Evolutionary conservation across 805 yeast genomes (phyloP), one percentile per base, ranked within the genome.

Genomic region (Danielia reshetovae): DNA sequence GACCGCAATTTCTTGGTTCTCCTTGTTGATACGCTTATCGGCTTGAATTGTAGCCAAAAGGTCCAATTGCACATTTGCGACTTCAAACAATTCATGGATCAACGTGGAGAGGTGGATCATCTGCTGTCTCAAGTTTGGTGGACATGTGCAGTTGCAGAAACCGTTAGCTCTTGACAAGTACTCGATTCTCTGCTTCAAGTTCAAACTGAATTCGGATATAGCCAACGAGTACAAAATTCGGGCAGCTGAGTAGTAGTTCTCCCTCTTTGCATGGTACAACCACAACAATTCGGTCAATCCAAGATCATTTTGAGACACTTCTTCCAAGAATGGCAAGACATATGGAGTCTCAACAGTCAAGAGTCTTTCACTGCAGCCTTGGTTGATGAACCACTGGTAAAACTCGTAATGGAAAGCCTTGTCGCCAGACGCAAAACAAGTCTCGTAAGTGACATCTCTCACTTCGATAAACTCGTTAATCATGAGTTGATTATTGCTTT

Each of bases 81-180:
- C 93, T 28, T 85, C 93, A 49, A 88, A 76, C 33, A 85, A 74
- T 51, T 88, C 95, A 45, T 79, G 82, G 24, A 89, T 82, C 48
- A 74, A 67, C 8, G 78, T 68, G 1, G 86, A 72, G 38, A 90
- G 65, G 48, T 77, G 79, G 18, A 81, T 76, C 74, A 87, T 81
- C 41, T 79, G 78, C 49, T 85, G 94, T 46, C 90, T 74, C 51
- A 81, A 71, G 39, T 72, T 75, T 19, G 90, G 85, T 17, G 90
- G 83, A 42, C 88, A 78, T 29, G 75, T 79, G 57, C 95, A 83
- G 53, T 86, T 85, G 57, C 95, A 84, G 65, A 86, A 88, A 3
- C 96, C 96, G 57, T 83, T 84, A 1, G 97, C 97, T 46, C 97
- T 74, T 1, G 97, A 85, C 35, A 93, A 67, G 54, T 75, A 87